These are phyloP conservation scores for Sanghuangporus sanghuang DNA, from an alignment of 1,284 basidiomycete genomes.

Conservation along the genomic window DNA sequence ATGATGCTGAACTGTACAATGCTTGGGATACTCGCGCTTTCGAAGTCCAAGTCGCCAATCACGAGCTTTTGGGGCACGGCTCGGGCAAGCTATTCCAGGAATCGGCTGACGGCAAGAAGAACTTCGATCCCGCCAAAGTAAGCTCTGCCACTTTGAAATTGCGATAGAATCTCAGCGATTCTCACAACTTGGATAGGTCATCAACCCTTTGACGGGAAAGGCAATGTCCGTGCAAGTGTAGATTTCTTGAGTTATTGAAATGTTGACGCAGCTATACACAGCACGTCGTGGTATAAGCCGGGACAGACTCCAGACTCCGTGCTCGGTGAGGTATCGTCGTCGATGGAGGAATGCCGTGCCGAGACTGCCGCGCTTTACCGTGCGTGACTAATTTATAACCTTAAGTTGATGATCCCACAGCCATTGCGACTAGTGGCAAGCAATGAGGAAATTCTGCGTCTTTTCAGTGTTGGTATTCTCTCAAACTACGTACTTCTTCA, in stretches of 20 bases:
- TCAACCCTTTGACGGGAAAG: conserved; percentile 82
- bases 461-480: conserved; percentile 53
- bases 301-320: conserved; percentile 77
- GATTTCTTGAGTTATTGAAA: not conserved
- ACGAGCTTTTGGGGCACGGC: conserved; percentile 77
- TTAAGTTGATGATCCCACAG: conserved; percentile 33
- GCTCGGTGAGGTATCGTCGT: conserved; percentile 79
- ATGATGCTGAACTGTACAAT: conserved; percentile 64
- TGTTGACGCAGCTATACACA: conserved; percentile 40
- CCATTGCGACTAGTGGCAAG: conserved; percentile 34
- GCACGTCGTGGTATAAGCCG: conserved; percentile 68
- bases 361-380: conserved; percentile 77
- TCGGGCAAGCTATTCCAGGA: conserved; percentile 80
- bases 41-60: conserved; percentile 82
- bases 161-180: not conserved
- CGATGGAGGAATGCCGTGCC: conserved; percentile 84
- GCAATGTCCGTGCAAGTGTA: conserved; percentile 49
- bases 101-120: conserved; percentile 65
- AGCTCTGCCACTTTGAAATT: conserved; percentile 1
- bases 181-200: conserved; percentile 39
- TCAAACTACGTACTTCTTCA: not conserved
- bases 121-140: conserved; percentile 69
- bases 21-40: conserved; percentile 73
- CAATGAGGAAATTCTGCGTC: conserved; percentile 66
- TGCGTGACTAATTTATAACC: conserved; percentile 30